Conservation (phyloP, 1,284 basidiomycete genomes). For the Rugosomyces carneus region DNA sequence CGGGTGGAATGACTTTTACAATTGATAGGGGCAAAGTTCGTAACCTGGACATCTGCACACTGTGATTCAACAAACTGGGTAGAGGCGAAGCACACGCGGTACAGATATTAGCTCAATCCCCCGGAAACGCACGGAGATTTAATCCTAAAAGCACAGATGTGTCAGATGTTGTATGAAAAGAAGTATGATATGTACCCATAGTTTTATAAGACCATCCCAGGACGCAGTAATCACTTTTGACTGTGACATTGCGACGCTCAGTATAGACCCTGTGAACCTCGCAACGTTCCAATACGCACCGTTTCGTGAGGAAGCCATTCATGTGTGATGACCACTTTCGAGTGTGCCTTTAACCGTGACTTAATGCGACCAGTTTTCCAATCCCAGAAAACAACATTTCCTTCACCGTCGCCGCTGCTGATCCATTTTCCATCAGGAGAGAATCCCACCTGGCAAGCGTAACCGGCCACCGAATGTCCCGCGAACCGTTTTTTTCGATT, state of each 20-base stretch:
- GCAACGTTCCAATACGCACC: slow-evolving; percentile 44
- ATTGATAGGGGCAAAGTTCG: neutral
- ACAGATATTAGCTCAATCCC: slow-evolving; percentile 1
- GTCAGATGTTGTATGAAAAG: neutral
- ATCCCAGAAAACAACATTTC: slow-evolving; percentile 98
- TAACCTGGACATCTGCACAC: neutral
- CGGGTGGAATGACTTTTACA: neutral
- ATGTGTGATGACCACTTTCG: slow-evolving; percentile 93
- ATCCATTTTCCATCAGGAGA: slow-evolving; percentile 98
- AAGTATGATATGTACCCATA: slow-evolving; percentile 61
- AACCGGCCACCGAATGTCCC: slow-evolving; percentile 94
- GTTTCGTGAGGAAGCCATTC: slow-evolving; percentile 98
- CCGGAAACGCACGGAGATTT: slow-evolving; percentile 10
- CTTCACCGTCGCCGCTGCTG: slow-evolving; percentile 91
- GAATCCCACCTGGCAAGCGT: slow-evolving; percentile 94
- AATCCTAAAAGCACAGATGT: slow-evolving; percentile 28
- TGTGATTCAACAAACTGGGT: neutral
- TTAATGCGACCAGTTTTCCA: slow-evolving; percentile 97
- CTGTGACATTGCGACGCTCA: slow-evolving; percentile 33
- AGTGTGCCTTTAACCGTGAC: slow-evolving; percentile 84
- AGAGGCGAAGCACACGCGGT: slow-evolving; percentile 9
- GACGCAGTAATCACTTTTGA: slow-evolving; percentile 94
- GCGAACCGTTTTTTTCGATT: slow-evolving; percentile 98
- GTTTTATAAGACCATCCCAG: slow-evolving; percentile 96
- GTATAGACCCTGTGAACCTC: slow-evolving; percentile 4